These are phyloP conservation scores for Penicillium arizonense DNA, from an alignment of 495 filamentous ascomycete species.

Conservation along the genomic window DNA sequence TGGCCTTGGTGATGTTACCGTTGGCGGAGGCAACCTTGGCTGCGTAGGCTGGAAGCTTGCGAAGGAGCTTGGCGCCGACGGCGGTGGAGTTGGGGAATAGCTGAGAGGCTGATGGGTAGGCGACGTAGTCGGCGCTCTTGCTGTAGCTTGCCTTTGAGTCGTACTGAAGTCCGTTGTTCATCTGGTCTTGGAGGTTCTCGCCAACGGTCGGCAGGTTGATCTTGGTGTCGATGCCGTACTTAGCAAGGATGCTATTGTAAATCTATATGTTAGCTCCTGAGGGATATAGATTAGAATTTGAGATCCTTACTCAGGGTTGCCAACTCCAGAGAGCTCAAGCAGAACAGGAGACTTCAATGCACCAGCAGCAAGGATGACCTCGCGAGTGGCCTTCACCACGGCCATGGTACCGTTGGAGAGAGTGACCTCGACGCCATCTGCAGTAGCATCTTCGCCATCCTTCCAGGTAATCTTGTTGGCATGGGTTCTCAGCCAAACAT, in stretches of 20 bases:
- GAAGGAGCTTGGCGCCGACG: conserved; percentile 13
- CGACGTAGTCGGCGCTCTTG: conserved; percentile 14
- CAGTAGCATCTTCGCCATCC: conserved; percentile 4
- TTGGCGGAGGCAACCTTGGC: conserved; percentile 18
- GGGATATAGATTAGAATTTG: no score
- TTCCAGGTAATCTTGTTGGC: conserved; percentile 25
- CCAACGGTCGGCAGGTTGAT: conserved; percentile 20
- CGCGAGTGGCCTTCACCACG: conserved; percentile 17
- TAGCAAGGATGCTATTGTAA: conserved; percentile 13
- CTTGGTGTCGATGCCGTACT: conserved; percentile 17
- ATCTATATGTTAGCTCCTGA: background rate
- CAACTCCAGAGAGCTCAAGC: conserved; percentile 20
- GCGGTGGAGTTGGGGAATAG: conserved; percentile 17
- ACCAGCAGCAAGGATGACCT: conserved; percentile 19
- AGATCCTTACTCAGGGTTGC: conserved; percentile 18
- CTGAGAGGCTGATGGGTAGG: conserved; percentile 17
- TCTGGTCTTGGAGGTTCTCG: conserved; percentile 25
- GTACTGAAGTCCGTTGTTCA: conserved; percentile 21
- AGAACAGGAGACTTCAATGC: conserved; percentile 17
- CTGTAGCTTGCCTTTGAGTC: conserved; percentile 11
- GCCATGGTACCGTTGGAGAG: conserved; percentile 16
- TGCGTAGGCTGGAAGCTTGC: conserved; percentile 18
- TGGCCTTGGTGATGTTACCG: conserved; percentile 16
- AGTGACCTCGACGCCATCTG: conserved; percentile 22
- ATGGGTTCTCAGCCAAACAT: conserved; percentile 21